These are phyloP conservation scores for Lipomyces kockii DNA, from an alignment of 805 yeast species.

Conservation along the genomic window DNA sequence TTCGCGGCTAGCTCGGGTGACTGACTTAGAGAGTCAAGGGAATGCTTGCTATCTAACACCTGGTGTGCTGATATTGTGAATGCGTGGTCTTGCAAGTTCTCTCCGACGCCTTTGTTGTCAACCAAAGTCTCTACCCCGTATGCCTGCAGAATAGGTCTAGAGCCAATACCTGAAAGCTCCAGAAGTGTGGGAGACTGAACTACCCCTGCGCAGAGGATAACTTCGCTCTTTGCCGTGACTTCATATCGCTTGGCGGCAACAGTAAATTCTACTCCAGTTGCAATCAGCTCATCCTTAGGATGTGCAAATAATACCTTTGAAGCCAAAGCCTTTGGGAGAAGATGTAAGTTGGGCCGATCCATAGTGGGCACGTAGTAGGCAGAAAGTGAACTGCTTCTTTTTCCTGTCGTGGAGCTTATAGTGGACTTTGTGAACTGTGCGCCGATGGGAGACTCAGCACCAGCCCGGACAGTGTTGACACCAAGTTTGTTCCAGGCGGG, in stretches of 20 bases:
- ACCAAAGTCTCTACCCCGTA: constrained; percentile 41
- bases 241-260: neutral
- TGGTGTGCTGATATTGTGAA: constrained; percentile 2
- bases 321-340: neutral
- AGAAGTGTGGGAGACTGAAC: constrained; percentile 44
- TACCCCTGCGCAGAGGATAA: constrained; percentile 44
- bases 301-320: neutral
- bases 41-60: constrained; percentile 1
- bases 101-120: constrained; percentile 44
- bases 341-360: constrained; percentile 3
- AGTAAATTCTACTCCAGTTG: neutral
- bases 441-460: neutral
- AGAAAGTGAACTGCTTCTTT: constrained; percentile 3
- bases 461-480: neutral
- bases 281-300: neutral
- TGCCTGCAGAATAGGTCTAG: constrained; percentile 40
- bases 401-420: constrained; percentile 5
- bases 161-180: constrained; percentile 46
- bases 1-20: neutral
- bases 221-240: constrained; percentile 41
- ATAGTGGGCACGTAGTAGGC: neutral
- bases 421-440: constrained; percentile 1
- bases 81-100: constrained; percentile 41
- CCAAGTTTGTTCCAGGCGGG: constrained; percentile 3
- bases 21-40: neutral